Evolutionary conservation across 2,329 filamentous ascomycete genomes (phyloP).

Genomic region (Ascochyta lentis): DNA sequence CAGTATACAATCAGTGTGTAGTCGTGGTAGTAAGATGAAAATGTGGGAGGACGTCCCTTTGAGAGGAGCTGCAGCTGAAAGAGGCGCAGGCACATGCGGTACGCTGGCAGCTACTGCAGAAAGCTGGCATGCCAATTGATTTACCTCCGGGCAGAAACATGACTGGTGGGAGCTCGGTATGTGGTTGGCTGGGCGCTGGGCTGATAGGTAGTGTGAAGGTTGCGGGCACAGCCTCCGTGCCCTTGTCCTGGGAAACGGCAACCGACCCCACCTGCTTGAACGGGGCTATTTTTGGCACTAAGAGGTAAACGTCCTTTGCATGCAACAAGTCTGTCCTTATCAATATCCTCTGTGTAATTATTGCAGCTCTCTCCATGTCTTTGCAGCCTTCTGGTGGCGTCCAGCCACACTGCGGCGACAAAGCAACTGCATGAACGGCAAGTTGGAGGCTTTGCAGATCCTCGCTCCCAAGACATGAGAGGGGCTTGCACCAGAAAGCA

Average conservation of each 20-base stretch:
- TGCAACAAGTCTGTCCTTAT: not conserved
- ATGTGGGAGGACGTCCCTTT: slow-evolving; percentile 16
- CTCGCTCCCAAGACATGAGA: not conserved
- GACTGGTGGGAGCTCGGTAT: slow-evolving; percentile 21
- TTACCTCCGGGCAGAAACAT: slow-evolving; percentile 22
- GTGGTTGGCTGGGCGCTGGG: slow-evolving; percentile 29
- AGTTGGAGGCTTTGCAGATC: not conserved
- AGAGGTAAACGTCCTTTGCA: not conserved
- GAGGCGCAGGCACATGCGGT: slow-evolving; percentile 28
- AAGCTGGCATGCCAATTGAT: slow-evolving; percentile 27
- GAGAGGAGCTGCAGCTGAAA: slow-evolving; percentile 22
- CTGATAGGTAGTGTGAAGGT: slow-evolving; percentile 7
- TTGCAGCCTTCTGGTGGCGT: not conserved
- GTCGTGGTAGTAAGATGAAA: slow-evolving; percentile 10
- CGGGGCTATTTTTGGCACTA: slow-evolving; percentile 20
- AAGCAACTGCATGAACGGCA: not conserved
- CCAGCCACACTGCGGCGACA: not conserved
- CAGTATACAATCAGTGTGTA: slow-evolving; percentile 3
- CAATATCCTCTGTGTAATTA: not conserved
- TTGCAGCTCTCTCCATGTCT: not conserved
- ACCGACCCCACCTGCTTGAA: slow-evolving; percentile 12
- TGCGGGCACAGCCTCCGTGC: slow-evolving; percentile 31
- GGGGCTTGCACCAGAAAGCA: not conserved
- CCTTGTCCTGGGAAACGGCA: slow-evolving; percentile 16
- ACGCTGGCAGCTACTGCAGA: slow-evolving; percentile 25